These are phyloP conservation scores for Phytophthora litchii DNA, from an alignment of 352 stramenopile genomes.

Conservation along the genomic window DNA sequence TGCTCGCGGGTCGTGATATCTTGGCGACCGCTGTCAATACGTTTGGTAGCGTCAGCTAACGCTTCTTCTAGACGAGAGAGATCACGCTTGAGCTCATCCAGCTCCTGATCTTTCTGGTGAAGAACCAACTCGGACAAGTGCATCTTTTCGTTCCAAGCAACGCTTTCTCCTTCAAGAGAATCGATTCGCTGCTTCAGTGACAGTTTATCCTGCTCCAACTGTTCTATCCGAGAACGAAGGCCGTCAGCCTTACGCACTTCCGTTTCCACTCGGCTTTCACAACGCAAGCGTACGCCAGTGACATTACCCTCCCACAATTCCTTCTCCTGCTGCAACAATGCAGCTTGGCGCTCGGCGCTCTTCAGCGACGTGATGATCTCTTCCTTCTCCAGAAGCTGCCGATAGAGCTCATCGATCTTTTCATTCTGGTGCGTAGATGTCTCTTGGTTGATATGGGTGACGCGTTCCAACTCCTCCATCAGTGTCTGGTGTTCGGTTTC, in stretches of 20 bases:
- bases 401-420: conserved; percentile 66
- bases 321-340: conserved; percentile 51
- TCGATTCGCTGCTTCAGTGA: conserved; percentile 33
- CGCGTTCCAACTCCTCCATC: conserved; percentile 43
- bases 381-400: conserved; percentile 57
- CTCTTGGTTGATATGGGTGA: conserved; percentile 31
- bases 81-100: conserved; percentile 29
- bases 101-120: conserved; percentile 35
- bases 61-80: conserved; percentile 35
- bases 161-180: conserved; percentile 33
- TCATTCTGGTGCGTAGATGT: conserved; percentile 38
- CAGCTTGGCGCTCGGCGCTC: conserved; percentile 41
- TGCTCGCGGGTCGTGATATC: conserved; percentile 54
- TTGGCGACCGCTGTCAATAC: conserved; percentile 36
- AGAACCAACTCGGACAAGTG: conserved; percentile 25
- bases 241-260: conserved; percentile 50
- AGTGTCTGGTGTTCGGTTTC: conserved; percentile 38
- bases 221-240: conserved; percentile 41
- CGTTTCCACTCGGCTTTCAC: conserved; percentile 39
- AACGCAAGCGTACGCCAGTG: conserved; percentile 42
- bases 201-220: conserved; percentile 45
- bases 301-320: conserved; percentile 43
- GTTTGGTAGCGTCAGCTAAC: conserved; percentile 34
- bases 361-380: conserved; percentile 44
- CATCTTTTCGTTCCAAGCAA: conserved; percentile 31